phyloP scores from a whole-genome alignment of 2,329 filamentous ascomycete genomes.

The Cytospora chrysosperma region DNA sequence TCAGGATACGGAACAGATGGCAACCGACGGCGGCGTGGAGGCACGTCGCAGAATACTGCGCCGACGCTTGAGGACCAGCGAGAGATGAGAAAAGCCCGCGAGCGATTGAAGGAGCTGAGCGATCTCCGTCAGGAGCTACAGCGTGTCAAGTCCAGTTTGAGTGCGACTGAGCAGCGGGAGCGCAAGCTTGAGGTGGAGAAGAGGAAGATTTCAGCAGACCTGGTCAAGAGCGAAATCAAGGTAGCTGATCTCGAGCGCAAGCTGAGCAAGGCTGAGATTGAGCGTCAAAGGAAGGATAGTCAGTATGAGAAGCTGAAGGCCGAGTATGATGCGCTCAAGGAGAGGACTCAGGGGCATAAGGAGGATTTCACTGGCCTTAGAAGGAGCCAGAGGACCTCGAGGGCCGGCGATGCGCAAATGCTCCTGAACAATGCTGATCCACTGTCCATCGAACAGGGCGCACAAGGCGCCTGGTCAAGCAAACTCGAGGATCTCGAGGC shows the following conservation, averaged over 20 bases:
- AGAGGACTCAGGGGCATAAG: conserved; percentile 58
- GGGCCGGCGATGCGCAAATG: conserved; percentile 30
- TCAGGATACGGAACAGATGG: conserved; percentile 34
- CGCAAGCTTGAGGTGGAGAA: conserved; percentile 39
- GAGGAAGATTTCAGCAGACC: conserved; percentile 34
- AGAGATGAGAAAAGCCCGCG: conserved; percentile 54
- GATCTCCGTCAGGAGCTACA: conserved; percentile 54
- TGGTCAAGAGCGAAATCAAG: conserved; percentile 29
- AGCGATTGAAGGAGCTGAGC: conserved; percentile 52
- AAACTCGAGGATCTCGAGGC: conserved; percentile 33
- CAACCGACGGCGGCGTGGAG: conserved; percentile 36
- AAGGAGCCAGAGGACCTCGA: conserved; percentile 50
- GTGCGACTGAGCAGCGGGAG: conserved; percentile 45
- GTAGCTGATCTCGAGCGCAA: conserved; percentile 33
- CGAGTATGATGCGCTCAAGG: conserved; percentile 55
- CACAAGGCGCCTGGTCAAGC: conserved; percentile 28
- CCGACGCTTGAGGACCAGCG: conserved; percentile 53
- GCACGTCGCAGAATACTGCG: conserved; percentile 50
- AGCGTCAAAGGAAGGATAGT: conserved; percentile 31
- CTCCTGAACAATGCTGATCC: conserved; percentile 31
- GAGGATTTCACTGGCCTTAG: conserved; percentile 56
- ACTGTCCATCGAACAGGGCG: conserved; percentile 24
- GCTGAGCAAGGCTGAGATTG: conserved; percentile 27
- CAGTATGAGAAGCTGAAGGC: conserved; percentile 41
- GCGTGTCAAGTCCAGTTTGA: conserved; percentile 50